phyloP scores from a whole-genome alignment of 2,329 filamentous ascomycete species.

The Aspergillus vadensis region DNA sequence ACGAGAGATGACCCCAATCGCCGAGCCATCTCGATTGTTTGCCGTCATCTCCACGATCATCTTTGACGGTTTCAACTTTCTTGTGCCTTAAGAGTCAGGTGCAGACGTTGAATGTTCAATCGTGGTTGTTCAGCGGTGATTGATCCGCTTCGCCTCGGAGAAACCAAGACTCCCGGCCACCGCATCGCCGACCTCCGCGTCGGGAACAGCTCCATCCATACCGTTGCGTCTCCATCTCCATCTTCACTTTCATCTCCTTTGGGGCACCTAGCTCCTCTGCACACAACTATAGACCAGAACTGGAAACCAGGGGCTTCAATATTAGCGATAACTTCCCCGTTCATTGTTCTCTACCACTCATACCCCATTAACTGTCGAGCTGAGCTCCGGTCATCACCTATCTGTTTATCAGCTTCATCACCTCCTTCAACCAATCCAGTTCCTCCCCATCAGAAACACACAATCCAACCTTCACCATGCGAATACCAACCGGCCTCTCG shows the following conservation, averaged over 20 bases:
- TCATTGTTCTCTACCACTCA: not conserved
- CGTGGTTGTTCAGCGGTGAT: not conserved
- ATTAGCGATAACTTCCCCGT: not conserved
- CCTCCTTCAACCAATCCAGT: not conserved
- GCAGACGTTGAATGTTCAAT: not conserved
- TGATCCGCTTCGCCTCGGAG: conserved; percentile 23
- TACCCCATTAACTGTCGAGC: conserved; percentile 4
- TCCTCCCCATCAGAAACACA: not conserved
- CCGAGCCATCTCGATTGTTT: not conserved
- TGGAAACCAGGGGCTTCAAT: not conserved
- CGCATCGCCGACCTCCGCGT: conserved; percentile 24
- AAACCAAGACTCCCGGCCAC: conserved; percentile 27
- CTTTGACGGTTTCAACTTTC: not conserved
- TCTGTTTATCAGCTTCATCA: conserved; percentile 2
- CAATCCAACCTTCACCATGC: conserved; percentile 30
- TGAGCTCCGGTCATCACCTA: conserved; percentile 15
- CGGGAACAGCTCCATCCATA: conserved; percentile 11
- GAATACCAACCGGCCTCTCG: conserved; percentile 31
- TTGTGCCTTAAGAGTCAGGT: not conserved
- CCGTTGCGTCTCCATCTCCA: conserved; percentile 6
- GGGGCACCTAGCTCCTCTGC: not conserved
- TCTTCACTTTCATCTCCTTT: not conserved
- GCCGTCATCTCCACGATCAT: not conserved
- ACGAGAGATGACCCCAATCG: not conserved
- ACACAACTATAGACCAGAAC: not conserved